These are phyloP conservation scores for Hygrocybe punicea DNA, from an alignment of 768 basidiomycete species.

Conservation along the genomic window DNA sequence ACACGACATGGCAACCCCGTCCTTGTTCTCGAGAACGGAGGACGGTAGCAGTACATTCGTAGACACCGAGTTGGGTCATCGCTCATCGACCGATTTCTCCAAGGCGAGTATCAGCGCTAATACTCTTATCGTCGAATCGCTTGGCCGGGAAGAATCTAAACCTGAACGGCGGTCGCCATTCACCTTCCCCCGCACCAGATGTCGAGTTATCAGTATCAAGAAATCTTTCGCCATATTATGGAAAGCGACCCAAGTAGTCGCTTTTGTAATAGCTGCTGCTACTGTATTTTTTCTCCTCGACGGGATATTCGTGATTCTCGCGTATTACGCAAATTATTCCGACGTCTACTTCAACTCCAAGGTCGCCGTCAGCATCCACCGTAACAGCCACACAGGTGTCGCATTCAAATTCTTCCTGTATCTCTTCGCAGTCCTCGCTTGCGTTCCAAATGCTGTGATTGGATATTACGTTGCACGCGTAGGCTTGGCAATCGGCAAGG, in stretches of 20 bases:
- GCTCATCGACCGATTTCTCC: no score
- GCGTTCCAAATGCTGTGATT: not conserved
- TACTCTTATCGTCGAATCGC: no score
- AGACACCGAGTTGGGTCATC: no score
- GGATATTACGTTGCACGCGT: not conserved
- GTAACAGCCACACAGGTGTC: not conserved
- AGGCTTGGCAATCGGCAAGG: not conserved
- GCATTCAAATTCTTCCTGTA: not conserved
- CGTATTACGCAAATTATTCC: not conserved
- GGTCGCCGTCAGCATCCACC: not conserved
- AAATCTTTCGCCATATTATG: no score
- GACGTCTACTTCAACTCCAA: not conserved
- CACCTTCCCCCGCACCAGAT: no score
- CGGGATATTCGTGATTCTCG: not conserved
- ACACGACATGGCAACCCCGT: no score
- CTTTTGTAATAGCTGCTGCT: not conserved
- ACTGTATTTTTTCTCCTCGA: constrained; percentile 40
- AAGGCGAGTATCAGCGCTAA: no score
- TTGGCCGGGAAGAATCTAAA: no score
- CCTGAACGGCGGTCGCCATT: no score
- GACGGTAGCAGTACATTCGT: no score
- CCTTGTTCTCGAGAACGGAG: no score
- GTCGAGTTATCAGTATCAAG: no score
- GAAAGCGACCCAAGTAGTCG: constrained; percentile 25
- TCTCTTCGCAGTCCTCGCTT: not conserved